Conservation (phyloP, 2,329 filamentous ascomycete species). For the Microdochium trichocladiopsis region DNA sequence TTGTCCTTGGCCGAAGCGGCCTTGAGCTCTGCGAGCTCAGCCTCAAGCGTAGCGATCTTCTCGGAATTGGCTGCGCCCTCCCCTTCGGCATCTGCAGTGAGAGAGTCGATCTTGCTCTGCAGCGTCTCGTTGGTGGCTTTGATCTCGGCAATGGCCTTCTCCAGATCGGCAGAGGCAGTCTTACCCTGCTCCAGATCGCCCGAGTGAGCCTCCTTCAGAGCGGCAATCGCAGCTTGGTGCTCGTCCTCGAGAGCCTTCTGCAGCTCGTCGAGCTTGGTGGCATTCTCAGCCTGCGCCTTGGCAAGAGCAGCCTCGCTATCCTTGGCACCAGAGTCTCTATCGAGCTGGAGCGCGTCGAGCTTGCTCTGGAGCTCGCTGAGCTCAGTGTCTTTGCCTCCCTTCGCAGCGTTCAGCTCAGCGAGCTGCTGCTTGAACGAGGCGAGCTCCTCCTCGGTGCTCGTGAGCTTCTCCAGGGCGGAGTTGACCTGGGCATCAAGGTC, state of each 20-base stretch:
- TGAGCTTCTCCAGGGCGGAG: slow-evolving; percentile 42
- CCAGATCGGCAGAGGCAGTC: slow-evolving; percentile 35
- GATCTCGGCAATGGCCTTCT: slow-evolving; percentile 41
- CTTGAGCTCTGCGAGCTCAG: slow-evolving; percentile 43
- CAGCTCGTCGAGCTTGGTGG: slow-evolving; percentile 41
- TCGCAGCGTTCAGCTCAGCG: slow-evolving; percentile 37
- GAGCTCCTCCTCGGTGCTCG: slow-evolving; percentile 42
- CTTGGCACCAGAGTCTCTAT: slow-evolving; percentile 28
- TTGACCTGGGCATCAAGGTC: slow-evolving; percentile 38
- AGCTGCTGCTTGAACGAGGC: slow-evolving; percentile 41
- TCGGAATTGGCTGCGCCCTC: slow-evolving; percentile 35
- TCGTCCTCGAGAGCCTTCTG: slow-evolving; percentile 40
- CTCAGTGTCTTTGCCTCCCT: slow-evolving; percentile 40
- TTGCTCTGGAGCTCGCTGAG: slow-evolving; percentile 41
- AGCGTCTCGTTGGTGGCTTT: slow-evolving; percentile 44
- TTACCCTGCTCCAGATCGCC: slow-evolving; percentile 40
- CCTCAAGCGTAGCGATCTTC: slow-evolving; percentile 43
- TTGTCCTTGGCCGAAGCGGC: slow-evolving; percentile 40
- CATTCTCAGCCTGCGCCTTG: slow-evolving; percentile 38
- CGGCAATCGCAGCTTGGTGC: slow-evolving; percentile 39
- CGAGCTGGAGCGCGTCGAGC: slow-evolving; percentile 37
- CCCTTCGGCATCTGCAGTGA: slow-evolving; percentile 39
- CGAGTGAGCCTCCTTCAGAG: slow-evolving; percentile 46
- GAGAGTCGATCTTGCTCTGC: slow-evolving; percentile 47
- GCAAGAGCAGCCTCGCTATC: slow-evolving; percentile 27